Evolutionary conservation across 148 eudicot species (phyloP).

Genomic region (Rhododendron mucronatum): DNA sequence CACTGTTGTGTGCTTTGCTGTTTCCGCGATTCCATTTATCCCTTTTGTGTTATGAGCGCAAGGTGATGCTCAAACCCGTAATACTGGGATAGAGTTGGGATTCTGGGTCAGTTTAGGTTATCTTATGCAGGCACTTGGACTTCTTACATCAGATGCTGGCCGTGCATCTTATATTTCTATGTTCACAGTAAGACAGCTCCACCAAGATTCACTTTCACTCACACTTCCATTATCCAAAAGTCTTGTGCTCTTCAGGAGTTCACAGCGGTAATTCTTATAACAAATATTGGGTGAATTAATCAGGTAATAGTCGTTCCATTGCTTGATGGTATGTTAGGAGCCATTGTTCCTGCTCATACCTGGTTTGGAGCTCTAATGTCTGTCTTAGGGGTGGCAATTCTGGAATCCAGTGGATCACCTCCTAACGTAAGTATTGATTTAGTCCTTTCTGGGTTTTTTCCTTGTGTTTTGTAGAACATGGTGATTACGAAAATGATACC

Average conservation of each 20-base stretch:
- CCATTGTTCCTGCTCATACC: constrained; percentile 47
- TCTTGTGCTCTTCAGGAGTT: neutral
- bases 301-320: constrained; percentile 77
- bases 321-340: constrained; percentile 69
- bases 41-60: constrained; percentile 54
- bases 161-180: constrained; percentile 64
- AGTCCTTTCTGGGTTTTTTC: neutral
- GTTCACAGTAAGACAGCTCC: constrained; percentile 53
- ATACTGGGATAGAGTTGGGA: constrained; percentile 64
- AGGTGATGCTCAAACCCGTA: constrained; percentile 38
- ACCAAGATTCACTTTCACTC: neutral
- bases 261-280: neutral
- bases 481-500: neutral
- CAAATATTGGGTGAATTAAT: constrained; percentile 10
- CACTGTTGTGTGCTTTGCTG: constrained; percentile 47
- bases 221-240: neutral
- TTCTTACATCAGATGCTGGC: constrained; percentile 73
- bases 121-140: constrained; percentile 65
- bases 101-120: constrained; percentile 74
- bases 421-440: constrained; percentile 48
- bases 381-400: constrained; percentile 57
- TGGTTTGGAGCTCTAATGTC: constrained; percentile 74
- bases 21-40: constrained; percentile 54
- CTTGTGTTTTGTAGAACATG: neutral
- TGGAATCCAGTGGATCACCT: constrained; percentile 79